These are phyloP conservation scores for Aspergillus melleus DNA, from an alignment of 2,329 filamentous ascomycete genomes.

Conservation along the genomic window DNA sequence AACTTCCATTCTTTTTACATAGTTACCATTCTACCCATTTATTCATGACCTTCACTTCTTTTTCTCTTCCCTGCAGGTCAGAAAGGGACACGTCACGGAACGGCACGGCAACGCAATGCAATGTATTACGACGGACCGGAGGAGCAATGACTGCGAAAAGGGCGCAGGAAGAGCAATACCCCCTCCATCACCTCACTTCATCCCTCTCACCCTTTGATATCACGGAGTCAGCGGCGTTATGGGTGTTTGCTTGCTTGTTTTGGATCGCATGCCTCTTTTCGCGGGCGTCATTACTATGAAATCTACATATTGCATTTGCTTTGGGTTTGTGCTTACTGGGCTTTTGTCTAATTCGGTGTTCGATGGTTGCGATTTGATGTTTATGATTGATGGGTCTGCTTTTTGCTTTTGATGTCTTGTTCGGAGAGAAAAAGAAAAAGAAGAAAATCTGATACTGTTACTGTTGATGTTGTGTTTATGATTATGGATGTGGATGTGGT, in stretches of 20 bases:
- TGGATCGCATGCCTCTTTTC: not conserved
- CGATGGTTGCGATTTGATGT: not conserved
- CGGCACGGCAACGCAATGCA: not conserved
- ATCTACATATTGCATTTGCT: no score
- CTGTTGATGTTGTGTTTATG: not conserved
- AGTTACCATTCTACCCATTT: not conserved
- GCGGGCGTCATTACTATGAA: no score
- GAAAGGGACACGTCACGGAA: not conserved
- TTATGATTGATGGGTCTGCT: not conserved
- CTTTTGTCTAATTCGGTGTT: not conserved
- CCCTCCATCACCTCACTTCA: not conserved
- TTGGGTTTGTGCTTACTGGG: not conserved
- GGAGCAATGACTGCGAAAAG: slow-evolving; percentile 2
- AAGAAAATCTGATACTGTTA: not conserved
- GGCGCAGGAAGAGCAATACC: slow-evolving; percentile 5
- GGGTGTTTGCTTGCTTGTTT: not conserved
- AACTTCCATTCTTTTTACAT: not conserved
- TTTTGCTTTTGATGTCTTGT: not conserved
- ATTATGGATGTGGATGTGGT: not conserved
- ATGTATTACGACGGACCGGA: slow-evolving; percentile 2
- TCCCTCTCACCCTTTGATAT: not conserved
- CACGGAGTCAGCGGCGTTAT: slow-evolving; percentile 5
- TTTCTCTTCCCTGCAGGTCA: slow-evolving; percentile 1
- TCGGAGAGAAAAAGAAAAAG: not conserved
- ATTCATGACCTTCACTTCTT: not conserved